phyloP scores from a whole-genome alignment of 495 filamentous ascomycete species.

The Lindgomyces ingoldianus region DNA sequence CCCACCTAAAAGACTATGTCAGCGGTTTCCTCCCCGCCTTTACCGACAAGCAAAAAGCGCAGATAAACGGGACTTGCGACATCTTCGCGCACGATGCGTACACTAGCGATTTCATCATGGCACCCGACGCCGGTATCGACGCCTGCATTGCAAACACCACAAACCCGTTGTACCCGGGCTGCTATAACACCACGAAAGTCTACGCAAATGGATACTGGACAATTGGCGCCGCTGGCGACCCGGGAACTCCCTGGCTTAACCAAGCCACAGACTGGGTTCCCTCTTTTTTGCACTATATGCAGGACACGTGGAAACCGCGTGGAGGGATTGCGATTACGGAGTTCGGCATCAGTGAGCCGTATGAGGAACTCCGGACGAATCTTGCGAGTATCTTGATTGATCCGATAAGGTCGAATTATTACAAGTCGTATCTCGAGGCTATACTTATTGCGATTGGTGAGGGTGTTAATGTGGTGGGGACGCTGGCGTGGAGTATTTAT shows the following conservation, averaged over 20 bases:
- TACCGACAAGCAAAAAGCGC: constrained; percentile 35
- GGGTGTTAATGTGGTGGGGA: constrained; percentile 42
- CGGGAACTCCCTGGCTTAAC: constrained; percentile 38
- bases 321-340: constrained; percentile 32
- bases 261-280: constrained; percentile 44
- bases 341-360: constrained; percentile 43
- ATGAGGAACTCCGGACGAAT: constrained; percentile 22
- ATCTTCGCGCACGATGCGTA: constrained; percentile 45
- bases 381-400: constrained; percentile 39
- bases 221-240: constrained; percentile 40
- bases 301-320: constrained; percentile 41
- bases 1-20: constrained; percentile 36
- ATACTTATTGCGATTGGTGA: constrained; percentile 42
- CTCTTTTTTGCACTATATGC: constrained; percentile 40
- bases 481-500: constrained; percentile 40
- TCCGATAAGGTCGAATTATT: constrained; percentile 39
- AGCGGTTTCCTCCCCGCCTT: constrained; percentile 38
- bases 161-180: constrained; percentile 37
- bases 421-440: constrained; percentile 39
- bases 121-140: constrained; percentile 38
- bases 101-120: constrained; percentile 41
- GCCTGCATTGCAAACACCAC: constrained; percentile 34
- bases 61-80: constrained; percentile 40
- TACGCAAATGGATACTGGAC: constrained; percentile 40
- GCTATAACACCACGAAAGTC: constrained; percentile 39